A percentile compares a stretch with the other conserved stretches of the same genome.
Evolutionary conservation across 2,329 filamentous ascomycete genomes (phyloP).

Genomic region (Ceratocystis cacaofunesta): DNA sequence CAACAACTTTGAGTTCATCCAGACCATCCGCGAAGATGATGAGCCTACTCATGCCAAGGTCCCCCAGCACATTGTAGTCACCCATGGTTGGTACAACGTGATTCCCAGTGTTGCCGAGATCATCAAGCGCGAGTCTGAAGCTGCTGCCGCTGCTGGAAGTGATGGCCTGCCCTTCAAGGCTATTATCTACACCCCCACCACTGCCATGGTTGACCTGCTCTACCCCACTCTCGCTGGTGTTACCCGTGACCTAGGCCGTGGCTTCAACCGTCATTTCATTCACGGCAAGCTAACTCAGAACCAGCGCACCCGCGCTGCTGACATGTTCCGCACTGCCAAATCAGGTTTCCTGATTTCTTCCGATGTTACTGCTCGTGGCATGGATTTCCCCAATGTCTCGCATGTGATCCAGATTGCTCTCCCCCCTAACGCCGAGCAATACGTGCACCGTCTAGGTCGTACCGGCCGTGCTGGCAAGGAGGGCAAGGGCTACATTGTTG

Average conservation of each 20-base stretch:
- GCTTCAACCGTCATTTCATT: constrained; percentile 43
- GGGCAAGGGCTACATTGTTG: constrained; percentile 55
- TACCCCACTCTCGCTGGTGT: constrained; percentile 33
- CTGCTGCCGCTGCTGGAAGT: constrained; percentile 26
- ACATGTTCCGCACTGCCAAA: constrained; percentile 51
- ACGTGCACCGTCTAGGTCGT: constrained; percentile 64
- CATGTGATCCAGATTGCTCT: constrained; percentile 61
- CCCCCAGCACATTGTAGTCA: constrained; percentile 58
- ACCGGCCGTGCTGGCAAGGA: constrained; percentile 61
- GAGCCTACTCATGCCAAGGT: constrained; percentile 71
- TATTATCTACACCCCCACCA: constrained; percentile 84
- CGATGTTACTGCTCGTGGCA: constrained; percentile 66
- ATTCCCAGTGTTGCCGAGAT: constrained; percentile 68
- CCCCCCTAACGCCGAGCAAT: constrained; percentile 51
- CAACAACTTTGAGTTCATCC: constrained; percentile 70
- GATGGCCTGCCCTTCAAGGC: constrained; percentile 63
- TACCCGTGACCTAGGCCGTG: constrained; percentile 29
- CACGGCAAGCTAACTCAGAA: constrained; percentile 64
- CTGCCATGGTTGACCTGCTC: constrained; percentile 44
- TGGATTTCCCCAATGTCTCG: constrained; percentile 71
- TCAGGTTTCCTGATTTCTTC: constrained; percentile 59
- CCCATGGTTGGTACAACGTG: constrained; percentile 58
- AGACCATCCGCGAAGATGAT: constrained; percentile 74
- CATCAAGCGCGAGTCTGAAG: constrained; percentile 42
- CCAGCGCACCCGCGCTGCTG: constrained; percentile 53